Conservation (phyloP, 2,329 filamentous ascomycete species). For the Lachnellula suecica region DNA sequence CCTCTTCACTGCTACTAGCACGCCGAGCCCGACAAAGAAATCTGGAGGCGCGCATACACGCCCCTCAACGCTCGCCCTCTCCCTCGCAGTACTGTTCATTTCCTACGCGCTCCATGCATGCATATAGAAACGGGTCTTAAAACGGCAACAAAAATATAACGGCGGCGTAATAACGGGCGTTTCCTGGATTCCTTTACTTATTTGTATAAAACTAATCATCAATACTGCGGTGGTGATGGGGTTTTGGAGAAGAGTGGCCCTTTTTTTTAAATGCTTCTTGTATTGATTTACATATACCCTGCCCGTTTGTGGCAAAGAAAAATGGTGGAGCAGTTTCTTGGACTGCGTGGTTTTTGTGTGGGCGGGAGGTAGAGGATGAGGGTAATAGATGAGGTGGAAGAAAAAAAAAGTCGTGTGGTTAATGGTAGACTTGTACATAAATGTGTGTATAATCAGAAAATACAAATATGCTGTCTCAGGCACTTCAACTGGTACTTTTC, state of each 20-base stretch:
- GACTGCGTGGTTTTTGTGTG: neutral
- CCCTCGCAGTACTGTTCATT: neutral
- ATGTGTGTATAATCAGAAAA: too few relatives aligned
- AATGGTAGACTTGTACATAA: too few relatives aligned
- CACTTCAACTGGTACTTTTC: too few relatives aligned
- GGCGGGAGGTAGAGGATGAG: neutral
- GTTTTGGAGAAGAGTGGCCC: too few relatives aligned
- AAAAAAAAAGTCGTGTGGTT: neutral
- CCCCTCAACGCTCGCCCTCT: neutral
- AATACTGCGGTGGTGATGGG: too few relatives aligned
- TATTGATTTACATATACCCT: neutral
- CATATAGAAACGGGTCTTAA: constrained; percentile 1
- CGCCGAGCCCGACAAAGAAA: constrained; percentile 28
- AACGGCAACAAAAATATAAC: neutral
- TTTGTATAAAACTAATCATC: too few relatives aligned
- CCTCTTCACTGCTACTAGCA: constrained; percentile 32
- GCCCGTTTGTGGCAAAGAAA: neutral
- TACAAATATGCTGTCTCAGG: too few relatives aligned
- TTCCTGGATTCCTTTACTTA: neutral
- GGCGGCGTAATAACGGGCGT: neutral
- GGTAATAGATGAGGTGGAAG: neutral
- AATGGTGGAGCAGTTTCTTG: neutral
- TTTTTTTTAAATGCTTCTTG: neutral
- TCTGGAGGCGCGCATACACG: constrained; percentile 9
- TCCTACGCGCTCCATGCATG: neutral